Evolutionary conservation across 306 rosid genomes (phyloP).

Genomic region (Quercus alba): DNA sequence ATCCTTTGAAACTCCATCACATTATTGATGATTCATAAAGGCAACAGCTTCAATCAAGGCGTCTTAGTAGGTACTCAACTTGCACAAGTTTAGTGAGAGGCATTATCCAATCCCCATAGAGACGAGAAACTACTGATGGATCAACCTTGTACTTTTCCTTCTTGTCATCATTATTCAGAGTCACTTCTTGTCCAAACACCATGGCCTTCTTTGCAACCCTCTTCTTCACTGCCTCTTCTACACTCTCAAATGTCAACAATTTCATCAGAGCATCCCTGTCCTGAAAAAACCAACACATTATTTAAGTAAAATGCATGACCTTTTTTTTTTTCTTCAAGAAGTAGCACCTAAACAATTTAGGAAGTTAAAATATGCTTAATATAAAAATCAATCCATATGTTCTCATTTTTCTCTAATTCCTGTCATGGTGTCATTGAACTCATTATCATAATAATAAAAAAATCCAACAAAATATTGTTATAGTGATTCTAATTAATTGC

Average conservation of each 20-base stretch:
- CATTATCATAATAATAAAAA: too few species aligned
- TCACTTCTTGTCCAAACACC: slow-evolving; percentile 66
- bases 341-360: not conserved
- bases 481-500: too few species aligned
- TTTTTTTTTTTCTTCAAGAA: not conserved
- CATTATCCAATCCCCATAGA: slow-evolving; percentile 74
- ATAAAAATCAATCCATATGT: too few species aligned
- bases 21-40: not conserved
- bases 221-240: slow-evolving; percentile 74
- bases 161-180: slow-evolving; percentile 10
- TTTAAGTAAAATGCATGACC: not conserved
- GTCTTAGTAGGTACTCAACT: slow-evolving; percentile 80
- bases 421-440: too few species aligned
- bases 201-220: slow-evolving; percentile 83
- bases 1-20: not conserved
- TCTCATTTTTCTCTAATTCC: too few species aligned
- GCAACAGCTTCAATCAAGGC: slow-evolving; percentile 44
- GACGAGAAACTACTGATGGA: slow-evolving; percentile 51
- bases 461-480: too few species aligned
- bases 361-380: not conserved
- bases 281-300: slow-evolving; percentile 31
- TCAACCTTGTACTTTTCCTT: slow-evolving; percentile 46
- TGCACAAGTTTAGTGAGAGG: slow-evolving; percentile 83
- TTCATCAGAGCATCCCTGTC: slow-evolving; percentile 74
- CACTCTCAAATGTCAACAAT: slow-evolving; percentile 62